A percentile compares a stretch with the other conserved stretches of the same genome.
These are phyloP conservation scores for Fusarium ramigenum DNA, from an alignment of 2,329 filamentous ascomycete species.

Conservation along the genomic window DNA sequence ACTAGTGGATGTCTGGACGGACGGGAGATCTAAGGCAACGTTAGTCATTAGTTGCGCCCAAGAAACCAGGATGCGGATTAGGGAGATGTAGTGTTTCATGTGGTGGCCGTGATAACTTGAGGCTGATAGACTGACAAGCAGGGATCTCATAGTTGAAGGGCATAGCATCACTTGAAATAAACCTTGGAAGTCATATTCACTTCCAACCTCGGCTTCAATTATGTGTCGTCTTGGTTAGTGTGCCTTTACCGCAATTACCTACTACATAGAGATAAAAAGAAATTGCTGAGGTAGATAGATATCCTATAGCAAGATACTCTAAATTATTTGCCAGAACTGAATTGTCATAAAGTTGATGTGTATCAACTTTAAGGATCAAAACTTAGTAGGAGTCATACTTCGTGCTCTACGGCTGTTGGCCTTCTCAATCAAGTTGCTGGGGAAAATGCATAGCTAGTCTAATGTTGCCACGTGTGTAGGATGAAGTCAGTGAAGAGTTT, in stretches of 20 bases:
- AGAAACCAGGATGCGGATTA: background rate
- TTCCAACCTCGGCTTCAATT: background rate
- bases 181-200: background rate
- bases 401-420: background rate
- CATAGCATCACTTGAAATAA: background rate
- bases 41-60: background rate
- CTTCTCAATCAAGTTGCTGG: background rate
- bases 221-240: background rate
- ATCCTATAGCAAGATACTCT: background rate
- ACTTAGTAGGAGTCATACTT: background rate
- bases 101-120: background rate
- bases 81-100: background rate
- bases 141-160: background rate
- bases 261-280: background rate
- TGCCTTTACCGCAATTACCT: background rate
- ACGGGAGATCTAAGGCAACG: background rate
- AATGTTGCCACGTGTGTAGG: conserved; percentile 9
- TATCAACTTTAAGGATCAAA: background rate
- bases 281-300: background rate
- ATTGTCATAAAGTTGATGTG: background rate
- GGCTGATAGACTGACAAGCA: background rate
- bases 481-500: background rate
- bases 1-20: background rate
- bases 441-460: background rate
- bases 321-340: background rate